A percentile compares a stretch with the other conserved stretches of the same genome.
These are phyloP conservation scores for Albugo laibachii DNA, from an alignment of 352 stramenopile species.

Conservation along the genomic window DNA sequence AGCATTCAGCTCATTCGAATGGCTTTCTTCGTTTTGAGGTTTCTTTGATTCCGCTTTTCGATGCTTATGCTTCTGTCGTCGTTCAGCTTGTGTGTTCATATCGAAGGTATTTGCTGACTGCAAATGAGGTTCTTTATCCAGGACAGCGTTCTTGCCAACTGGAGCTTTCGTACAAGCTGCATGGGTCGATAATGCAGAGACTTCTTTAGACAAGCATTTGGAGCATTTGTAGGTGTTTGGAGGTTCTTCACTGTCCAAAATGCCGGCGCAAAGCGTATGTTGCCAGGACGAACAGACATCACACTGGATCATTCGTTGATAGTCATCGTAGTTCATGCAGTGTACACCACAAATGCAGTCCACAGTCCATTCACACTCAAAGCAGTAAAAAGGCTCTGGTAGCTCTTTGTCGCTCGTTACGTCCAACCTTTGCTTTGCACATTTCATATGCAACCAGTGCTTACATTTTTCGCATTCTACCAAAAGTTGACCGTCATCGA, in stretches of 20 bases:
- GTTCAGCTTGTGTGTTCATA: too few relatives aligned
- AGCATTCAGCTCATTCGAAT: constrained; percentile 3
- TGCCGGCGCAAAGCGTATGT: constrained; percentile 38
- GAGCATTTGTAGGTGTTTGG: constrained; percentile 35
- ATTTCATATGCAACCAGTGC: constrained; percentile 41
- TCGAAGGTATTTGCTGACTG: too few relatives aligned
- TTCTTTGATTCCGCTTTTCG: background rate
- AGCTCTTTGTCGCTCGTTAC: constrained; percentile 5
- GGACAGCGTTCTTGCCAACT: background rate
- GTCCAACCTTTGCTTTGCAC: constrained; percentile 17
- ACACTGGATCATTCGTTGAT: constrained; percentile 48
- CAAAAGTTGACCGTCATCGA: constrained; percentile 39
- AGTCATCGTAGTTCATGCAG: constrained; percentile 42
- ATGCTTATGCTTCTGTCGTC: too few relatives aligned
- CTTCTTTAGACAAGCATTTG: constrained; percentile 10
- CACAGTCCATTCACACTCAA: constrained; percentile 50
- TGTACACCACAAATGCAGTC: constrained; percentile 39
- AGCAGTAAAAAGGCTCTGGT: constrained; percentile 36
- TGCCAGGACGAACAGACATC: constrained; percentile 52
- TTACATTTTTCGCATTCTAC: constrained; percentile 36
- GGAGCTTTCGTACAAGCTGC: too few relatives aligned
- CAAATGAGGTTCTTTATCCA: background rate
- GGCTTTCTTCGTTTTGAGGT: background rate
- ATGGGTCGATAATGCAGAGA: background rate
- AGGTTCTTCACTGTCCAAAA: constrained; percentile 25